Evolutionary conservation across 164 flowering plant species (phyloP), one percentile per base, ranked within the genome.

Genomic region (Vitis amurensis): DNA sequence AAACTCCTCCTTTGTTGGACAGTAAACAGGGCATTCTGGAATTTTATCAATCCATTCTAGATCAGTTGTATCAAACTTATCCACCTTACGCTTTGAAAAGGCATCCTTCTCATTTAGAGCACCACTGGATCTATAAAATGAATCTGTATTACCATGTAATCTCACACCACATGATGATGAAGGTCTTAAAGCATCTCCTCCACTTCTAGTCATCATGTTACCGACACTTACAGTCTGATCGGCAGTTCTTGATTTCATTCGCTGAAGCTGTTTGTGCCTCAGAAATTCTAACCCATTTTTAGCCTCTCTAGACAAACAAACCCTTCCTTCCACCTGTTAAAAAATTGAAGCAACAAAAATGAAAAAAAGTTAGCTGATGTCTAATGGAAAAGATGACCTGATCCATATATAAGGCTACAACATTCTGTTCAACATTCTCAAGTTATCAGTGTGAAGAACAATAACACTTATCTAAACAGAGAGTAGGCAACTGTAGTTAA

Each of bases 1-100:
- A 88, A 96, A 96, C 73, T 96, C 98, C 68, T 92, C 97, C 75
- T 90, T 88, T 17, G 92, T 83, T 58, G 99, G 99, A 73, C 55
- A 23, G 67, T 83, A 96, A 8, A 92, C 87, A 67, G 99, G 98
- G 70, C 98, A 96, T 27, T 90, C 97, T 23, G 88, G 91, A 81
- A 93, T 86, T 76, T 82, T 84, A 50, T 87, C 87, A 67, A 78
- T 88, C 99, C 98, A 93, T 30, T 83, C 92, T 16, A 88, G 64
- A 83, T 91, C 86, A 70, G 70, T 51, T 12, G 79, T 74, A 49
- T 81, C 82, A 82, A 87, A 90, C 71, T 90, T 91, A 59, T 84
- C 87, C 65, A 88, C 91, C 77, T 83, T 91, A 29, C 75, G 83
- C 83, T 88, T 91, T 19, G 82, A 64, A 75, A 84, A 83, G 14